Evolutionary conservation across 345 rosid genomes (phyloP), one percentile per base, ranked within the genome.

Genomic region (Punica granatum): DNA sequence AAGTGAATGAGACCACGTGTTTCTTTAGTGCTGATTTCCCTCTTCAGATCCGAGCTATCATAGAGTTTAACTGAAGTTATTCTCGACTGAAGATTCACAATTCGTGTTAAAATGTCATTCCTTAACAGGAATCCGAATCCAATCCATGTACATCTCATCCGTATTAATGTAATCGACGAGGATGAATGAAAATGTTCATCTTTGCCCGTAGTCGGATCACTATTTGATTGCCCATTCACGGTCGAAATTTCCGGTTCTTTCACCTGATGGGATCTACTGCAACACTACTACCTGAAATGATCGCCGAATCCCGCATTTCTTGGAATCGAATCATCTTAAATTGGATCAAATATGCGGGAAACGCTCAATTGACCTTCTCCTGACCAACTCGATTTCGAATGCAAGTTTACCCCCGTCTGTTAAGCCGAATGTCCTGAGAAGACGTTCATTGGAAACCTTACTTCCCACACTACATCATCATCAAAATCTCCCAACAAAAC

Each of bases 391-490:
- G 58, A 48, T n/a, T 42, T 60, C 66, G 16, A 69, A 43, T 18
- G 19, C 7, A 1, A 69, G n/a, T 59, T 30, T 18, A 46, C 33
- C 33, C 41, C 32, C 25, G 32, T n/a, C 6, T 2, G n/a, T 53
- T 25, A 6, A 42, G 3, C 59, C 7, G 2, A 46, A 69, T 18
- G 10, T 26, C 21, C 0, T 35, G 21, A 1, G 41, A 58, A 42
- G 30, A 44, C 23, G 19, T 46, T 69, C 66, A n/a, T 30, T 19
- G 6, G 43, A 69, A 69, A 69, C 59, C 72, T 69, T 19, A 69
- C 31, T 39, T 32, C 63, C 63, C 46, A 15, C 6, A 23, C 41
- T 43, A 43, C 66, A 21, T 37, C 41, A 37, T 37, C 41, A 37
- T 37, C 6, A 37, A 37, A 37, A 37, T 11, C 5, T 37, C 11